Evolutionary conservation across 129 eudicot species (phyloP).

Genomic region (Ambrosia artemisiifolia): DNA sequence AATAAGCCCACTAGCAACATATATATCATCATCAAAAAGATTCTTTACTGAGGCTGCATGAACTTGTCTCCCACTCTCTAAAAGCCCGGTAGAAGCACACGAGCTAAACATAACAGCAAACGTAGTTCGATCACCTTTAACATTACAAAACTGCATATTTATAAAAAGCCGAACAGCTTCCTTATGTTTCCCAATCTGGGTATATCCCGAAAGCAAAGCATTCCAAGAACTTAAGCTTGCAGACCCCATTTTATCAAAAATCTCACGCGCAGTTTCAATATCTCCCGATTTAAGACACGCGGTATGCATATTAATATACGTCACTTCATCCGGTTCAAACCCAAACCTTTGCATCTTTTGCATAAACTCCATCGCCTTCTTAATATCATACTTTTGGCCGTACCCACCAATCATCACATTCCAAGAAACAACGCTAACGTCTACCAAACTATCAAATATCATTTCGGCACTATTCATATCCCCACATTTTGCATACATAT

Average conservation of each 20-base stretch:
- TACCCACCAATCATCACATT: too few relatives aligned
- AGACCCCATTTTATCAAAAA: constrained; percentile 51
- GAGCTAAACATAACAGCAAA: constrained; percentile 63
- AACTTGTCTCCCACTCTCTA: constrained; percentile 59
- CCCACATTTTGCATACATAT: constrained; percentile 74
- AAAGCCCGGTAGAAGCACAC: constrained; percentile 58
- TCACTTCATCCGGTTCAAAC: constrained; percentile 69
- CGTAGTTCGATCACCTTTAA: constrained; percentile 65
- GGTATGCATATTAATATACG: constrained; percentile 56
- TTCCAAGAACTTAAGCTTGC: constrained; percentile 79
- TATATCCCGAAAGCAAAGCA: constrained; percentile 74
- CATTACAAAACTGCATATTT: constrained; percentile 68
- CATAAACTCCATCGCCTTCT: constrained; percentile 54
- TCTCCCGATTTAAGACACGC: constrained; percentile 65
- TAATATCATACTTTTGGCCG: constrained; percentile 45
- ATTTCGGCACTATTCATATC: constrained; percentile 65
- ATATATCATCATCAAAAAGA: constrained; percentile 41
- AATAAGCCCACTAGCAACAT: constrained; percentile 77
- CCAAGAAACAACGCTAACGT: constrained; percentile 70
- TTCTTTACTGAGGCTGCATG: constrained; percentile 53
- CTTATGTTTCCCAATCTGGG: constrained; percentile 49
- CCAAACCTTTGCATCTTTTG: constrained; percentile 52
- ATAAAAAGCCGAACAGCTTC: constrained; percentile 67
- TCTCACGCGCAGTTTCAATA: constrained; percentile 42
- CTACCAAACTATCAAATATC: constrained; percentile 39